A percentile compares a stretch with the other conserved stretches of the same genome.
phyloP scores from a whole-genome alignment of 108 stramenopile species.

The Parmales sp. region DNA sequence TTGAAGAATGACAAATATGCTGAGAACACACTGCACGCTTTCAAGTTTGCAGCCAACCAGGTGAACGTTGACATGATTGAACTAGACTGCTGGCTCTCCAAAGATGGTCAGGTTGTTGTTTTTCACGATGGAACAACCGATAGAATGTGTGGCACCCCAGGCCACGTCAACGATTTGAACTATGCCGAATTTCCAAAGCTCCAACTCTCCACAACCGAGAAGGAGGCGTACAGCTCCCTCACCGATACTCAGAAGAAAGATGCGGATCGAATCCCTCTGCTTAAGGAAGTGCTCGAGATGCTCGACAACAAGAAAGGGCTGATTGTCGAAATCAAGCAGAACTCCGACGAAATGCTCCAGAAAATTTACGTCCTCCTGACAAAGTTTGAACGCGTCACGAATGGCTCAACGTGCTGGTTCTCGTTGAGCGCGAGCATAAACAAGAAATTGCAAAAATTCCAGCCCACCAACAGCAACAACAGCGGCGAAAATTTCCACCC shows the following conservation, averaged over 20 bases:
- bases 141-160: conserved; percentile 11
- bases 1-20: conserved; percentile 12
- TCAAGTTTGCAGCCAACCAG: conserved; percentile 9
- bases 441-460: conserved; percentile 15
- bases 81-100: conserved; percentile 21
- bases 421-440: conserved; percentile 18
- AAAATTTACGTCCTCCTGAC: conserved; percentile 6
- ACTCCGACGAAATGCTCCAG: conserved; percentile 1
- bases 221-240: no score
- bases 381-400: not conserved
- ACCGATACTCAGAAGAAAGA: not conserved
- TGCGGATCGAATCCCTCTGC: conserved; percentile 11
- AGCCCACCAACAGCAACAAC: conserved; percentile 17
- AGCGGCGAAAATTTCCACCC: conserved; percentile 11
- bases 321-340: conserved; percentile 25
- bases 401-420: conserved; percentile 20
- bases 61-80: conserved; percentile 20
- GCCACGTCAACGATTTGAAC: not conserved
- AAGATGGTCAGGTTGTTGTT: conserved; percentile 19
- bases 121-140: conserved; percentile 17
- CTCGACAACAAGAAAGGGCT: conserved; percentile 7
- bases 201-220: not conserved
- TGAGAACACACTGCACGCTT: conserved; percentile 22
- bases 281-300: conserved; percentile 15
- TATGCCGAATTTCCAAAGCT: not conserved